phyloP scores from a whole-genome alignment of 768 basidiomycete species.

The Pisolithus microcarpus region DNA sequence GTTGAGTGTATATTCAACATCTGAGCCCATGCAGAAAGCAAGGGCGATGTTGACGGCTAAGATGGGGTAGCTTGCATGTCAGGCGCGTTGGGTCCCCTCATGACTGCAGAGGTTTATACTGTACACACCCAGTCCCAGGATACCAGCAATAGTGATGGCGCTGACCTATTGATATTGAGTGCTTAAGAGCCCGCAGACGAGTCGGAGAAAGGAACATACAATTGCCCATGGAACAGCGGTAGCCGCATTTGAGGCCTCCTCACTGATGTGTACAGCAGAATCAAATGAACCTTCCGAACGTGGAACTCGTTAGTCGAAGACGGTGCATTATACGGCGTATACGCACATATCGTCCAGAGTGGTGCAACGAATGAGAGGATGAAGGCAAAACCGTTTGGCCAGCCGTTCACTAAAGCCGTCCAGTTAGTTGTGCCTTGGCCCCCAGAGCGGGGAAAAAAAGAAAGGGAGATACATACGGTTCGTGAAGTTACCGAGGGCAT shows the following conservation, averaged over 20 bases:
- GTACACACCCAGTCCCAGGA: slow-evolving; percentile 40
- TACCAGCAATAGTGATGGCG: slow-evolving; percentile 37
- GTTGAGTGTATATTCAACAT: slow-evolving; percentile 35
- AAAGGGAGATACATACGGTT: slow-evolving; percentile 37
- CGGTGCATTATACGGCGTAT: background rate
- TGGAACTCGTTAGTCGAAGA: background rate
- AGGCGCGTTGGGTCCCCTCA: too few species aligned
- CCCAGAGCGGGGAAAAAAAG: background rate
- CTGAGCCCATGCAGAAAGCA: slow-evolving; percentile 52
- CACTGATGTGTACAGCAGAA: slow-evolving; percentile 46
- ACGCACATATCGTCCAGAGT: slow-evolving; percentile 39
- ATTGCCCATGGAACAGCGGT: slow-evolving; percentile 55
- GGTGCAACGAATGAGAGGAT: slow-evolving; percentile 45
- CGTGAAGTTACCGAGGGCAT: slow-evolving; percentile 54
- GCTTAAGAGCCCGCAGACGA: background rate
- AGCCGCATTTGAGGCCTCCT: slow-evolving; percentile 49
- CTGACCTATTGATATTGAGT: slow-evolving; percentile 12
- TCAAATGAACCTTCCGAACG: slow-evolving; percentile 35
- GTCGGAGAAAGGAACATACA: slow-evolving; percentile 19
- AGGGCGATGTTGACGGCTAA: slow-evolving; percentile 46
- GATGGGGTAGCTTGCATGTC: too few species aligned
- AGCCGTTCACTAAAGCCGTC: slow-evolving; percentile 28
- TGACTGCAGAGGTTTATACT: background rate
- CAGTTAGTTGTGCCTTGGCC: background rate
- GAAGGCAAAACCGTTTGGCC: slow-evolving; percentile 45